phyloP scores from a whole-genome alignment of 305 asterid species.

The Solanum aculeatissimum region DNA sequence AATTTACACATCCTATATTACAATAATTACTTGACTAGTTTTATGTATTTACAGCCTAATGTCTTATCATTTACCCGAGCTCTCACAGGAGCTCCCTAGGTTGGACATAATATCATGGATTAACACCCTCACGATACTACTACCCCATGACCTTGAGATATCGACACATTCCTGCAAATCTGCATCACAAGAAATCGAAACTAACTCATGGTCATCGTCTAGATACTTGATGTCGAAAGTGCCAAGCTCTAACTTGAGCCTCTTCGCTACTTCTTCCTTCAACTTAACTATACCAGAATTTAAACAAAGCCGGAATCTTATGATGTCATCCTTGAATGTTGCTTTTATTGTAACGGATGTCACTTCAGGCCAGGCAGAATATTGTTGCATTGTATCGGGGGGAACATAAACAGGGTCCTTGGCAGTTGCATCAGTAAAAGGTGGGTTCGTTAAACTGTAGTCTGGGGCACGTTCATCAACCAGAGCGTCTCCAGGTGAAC shows the following conservation, averaged over 20 bases:
- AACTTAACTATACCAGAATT: not conserved
- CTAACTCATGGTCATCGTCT: slow-evolving; percentile 88
- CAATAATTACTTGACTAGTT: slow-evolving; percentile 23
- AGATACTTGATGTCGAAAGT: slow-evolving; percentile 63
- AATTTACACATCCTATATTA: slow-evolving; percentile 14
- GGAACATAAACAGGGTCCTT: slow-evolving; percentile 25
- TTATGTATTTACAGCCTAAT: slow-evolving; percentile 18
- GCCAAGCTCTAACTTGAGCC: slow-evolving; percentile 63
- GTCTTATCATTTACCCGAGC: slow-evolving; percentile 50
- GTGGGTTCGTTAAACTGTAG: slow-evolving; percentile 37
- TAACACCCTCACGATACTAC: slow-evolving; percentile 45
- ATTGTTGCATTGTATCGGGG: slow-evolving; percentile 16
- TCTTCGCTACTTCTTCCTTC: slow-evolving; percentile 62
- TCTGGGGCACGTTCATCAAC: slow-evolving; percentile 12
- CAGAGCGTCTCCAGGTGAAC: slow-evolving; percentile 32
- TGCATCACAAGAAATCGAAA: slow-evolving; percentile 54
- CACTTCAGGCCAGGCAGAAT: slow-evolving; percentile 39
- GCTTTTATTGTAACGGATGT: slow-evolving; percentile 7
- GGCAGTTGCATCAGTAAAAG: slow-evolving; percentile 7
- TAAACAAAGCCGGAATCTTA: not conserved
- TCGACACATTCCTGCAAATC: slow-evolving; percentile 72
- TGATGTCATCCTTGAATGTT: not conserved
- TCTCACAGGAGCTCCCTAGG: slow-evolving; percentile 73
- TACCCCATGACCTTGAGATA: slow-evolving; percentile 37
- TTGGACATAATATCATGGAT: slow-evolving; percentile 51